Conservation (phyloP, 768 basidiomycete species). For the Mycena pura region DNA sequence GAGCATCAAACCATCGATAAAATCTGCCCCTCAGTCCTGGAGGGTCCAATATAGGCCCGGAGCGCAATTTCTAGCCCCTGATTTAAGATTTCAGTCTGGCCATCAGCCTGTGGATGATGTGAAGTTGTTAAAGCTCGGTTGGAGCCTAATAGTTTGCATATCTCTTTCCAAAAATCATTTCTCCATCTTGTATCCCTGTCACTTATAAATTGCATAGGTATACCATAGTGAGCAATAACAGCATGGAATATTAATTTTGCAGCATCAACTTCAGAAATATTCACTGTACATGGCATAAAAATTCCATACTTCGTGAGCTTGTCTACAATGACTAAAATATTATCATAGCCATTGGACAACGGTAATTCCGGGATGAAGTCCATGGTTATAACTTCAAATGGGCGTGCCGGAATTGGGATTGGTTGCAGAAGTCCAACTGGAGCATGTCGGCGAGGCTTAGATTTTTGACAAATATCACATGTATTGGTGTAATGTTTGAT, state of each 20-base stretch:
- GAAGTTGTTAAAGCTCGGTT: conserved; percentile 32
- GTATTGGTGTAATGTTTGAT: conserved; percentile 29
- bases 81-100: conserved; percentile 44
- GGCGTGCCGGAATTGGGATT: conserved; percentile 39
- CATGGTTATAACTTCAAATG: too few species aligned
- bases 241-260: too few species aligned
- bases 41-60: conserved; percentile 35
- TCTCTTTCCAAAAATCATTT: conserved; percentile 35
- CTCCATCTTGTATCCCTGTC: conserved; percentile 37
- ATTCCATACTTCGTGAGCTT: too few species aligned
- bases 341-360: too few species aligned
- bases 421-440: conserved; percentile 41
- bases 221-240: background rate
- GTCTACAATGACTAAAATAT: too few species aligned
- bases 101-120: conserved; percentile 43
- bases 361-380: too few species aligned
- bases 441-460: conserved; percentile 33
- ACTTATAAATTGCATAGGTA: conserved; percentile 34
- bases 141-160: conserved; percentile 35
- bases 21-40: conserved; percentile 33
- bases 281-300: conserved; percentile 37
- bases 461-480: conserved; percentile 40
- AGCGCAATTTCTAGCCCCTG: conserved; percentile 39
- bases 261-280: conserved; percentile 31
- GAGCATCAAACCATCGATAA: conserved; percentile 31